phyloP scores from a whole-genome alignment of 345 rosid genomes.

The Syzygium jambos region DNA sequence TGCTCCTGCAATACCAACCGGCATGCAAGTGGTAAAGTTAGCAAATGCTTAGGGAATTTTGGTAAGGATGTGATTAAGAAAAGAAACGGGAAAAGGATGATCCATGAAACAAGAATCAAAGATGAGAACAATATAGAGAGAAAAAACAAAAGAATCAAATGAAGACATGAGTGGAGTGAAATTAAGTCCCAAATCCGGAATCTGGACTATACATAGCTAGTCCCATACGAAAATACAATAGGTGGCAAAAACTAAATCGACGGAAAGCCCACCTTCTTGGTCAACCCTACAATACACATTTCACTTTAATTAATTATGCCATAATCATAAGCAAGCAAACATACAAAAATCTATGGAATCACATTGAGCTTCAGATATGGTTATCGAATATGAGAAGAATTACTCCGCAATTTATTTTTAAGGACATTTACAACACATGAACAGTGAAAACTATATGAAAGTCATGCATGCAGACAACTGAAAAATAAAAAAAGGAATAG shows the following conservation, averaged over 20 bases:
- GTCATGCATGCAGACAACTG: background rate
- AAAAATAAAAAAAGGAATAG: background rate
- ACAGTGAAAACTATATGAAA: background rate
- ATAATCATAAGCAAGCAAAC: background rate
- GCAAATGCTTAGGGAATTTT: background rate
- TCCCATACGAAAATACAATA: background rate
- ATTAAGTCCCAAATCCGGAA: background rate
- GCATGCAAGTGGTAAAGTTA: background rate
- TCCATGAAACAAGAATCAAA: background rate
- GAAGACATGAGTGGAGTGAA: background rate
- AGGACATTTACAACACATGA: background rate
- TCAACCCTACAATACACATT: background rate
- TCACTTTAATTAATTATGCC: background rate
- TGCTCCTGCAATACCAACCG: constrained; percentile 32
- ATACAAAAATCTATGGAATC: background rate
- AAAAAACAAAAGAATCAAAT: background rate
- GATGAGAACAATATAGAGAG: background rate
- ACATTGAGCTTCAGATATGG: background rate
- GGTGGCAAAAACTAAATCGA: background rate
- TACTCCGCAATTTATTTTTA: background rate
- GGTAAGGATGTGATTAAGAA: background rate
- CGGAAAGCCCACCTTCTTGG: background rate
- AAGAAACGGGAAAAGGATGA: background rate
- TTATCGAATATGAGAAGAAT: background rate
- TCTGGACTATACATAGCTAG: background rate